Base-by-base conservation (phyloP, 495 filamentous ascomycete genomes). In the Podospora conica region DNA sequence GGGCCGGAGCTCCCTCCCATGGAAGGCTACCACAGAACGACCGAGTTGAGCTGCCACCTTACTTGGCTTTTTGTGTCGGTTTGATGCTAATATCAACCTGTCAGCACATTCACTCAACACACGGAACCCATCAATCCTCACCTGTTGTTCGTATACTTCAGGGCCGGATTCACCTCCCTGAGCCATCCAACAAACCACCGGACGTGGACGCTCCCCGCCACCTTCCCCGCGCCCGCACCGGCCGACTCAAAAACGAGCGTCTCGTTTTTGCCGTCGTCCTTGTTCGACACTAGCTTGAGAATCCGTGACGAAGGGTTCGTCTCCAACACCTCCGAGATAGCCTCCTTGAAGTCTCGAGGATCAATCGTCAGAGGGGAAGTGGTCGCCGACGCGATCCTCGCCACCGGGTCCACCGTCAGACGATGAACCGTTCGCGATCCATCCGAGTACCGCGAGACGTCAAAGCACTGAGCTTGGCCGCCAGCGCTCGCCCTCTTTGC, bases 171-270 rank as follows among this genome's bases (percentile, higher is more conserved):
- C 58, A 74, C 69, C 0, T 4, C 18, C 53, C 60, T 62, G 57
- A 78, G 31, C 70, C 78, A 74, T 25, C 66, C 65, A 21, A 72
- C 75, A 18, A 82, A 78, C 9, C 68, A 58, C n/a, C 74, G 65
- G 7, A 66, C 68, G 21, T 80, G 78, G 18, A 78, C 63, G 58
- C 65, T 66, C 6, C 79, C 79, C 22, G 53, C 70, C 54, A 70
- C 64, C 12, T 68, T 20, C 20, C 69, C 61, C 22, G 28, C 23
- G 60, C 57, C 65, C 25, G n/a, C 24, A 54, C 54, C 28, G 6
- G 64, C 54, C 55, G 61, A 63, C 55, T 71, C 72, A 27, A 69
- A 65, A 24, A 68, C 63, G 3, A 75, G 25, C n/a, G 61, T 65
- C 55, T 58, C 22, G 23, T 22, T 54, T 18, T 27, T 29, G 3